Conservation (phyloP, 1,139 yeast genomes). For the Taphrina sp. region DNA sequence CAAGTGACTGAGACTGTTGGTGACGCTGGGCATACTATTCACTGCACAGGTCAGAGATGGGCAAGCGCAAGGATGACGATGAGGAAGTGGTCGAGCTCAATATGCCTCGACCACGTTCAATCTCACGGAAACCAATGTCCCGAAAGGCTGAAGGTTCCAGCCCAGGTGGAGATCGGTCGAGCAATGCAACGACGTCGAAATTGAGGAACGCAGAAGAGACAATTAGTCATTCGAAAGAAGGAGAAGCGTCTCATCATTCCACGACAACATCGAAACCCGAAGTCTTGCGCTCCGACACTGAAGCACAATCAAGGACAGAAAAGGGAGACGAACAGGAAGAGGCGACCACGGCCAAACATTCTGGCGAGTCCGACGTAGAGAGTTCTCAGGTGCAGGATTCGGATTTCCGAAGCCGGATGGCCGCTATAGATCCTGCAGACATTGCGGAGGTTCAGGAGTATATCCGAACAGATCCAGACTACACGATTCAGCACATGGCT, state of each 20-base stretch:
- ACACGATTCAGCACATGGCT: background rate
- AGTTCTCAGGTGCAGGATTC: background rate
- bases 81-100: conserved; percentile 17
- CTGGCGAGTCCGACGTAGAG: background rate
- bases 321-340: no score
- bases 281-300: background rate
- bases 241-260: background rate
- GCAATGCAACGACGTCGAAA: background rate
- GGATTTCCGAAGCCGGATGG: conserved; percentile 7
- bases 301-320: background rate
- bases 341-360: no score
- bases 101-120: conserved; percentile 16
- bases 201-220: conserved; percentile 2
- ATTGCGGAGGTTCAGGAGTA: conserved; percentile 7
- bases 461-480: conserved; percentile 15
- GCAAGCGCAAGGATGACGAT: background rate
- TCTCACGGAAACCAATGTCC: conserved; percentile 1
- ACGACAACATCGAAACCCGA: no score
- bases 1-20: no score
- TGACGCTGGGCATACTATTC: no score
- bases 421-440: background rate
- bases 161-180: background rate
- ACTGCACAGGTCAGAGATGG: no score
- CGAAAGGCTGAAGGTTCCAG: background rate
- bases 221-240: background rate